These are phyloP conservation scores for Neofusicoccum laricinum DNA, from an alignment of 2,329 filamentous ascomycete species.

Conservation along the genomic window DNA sequence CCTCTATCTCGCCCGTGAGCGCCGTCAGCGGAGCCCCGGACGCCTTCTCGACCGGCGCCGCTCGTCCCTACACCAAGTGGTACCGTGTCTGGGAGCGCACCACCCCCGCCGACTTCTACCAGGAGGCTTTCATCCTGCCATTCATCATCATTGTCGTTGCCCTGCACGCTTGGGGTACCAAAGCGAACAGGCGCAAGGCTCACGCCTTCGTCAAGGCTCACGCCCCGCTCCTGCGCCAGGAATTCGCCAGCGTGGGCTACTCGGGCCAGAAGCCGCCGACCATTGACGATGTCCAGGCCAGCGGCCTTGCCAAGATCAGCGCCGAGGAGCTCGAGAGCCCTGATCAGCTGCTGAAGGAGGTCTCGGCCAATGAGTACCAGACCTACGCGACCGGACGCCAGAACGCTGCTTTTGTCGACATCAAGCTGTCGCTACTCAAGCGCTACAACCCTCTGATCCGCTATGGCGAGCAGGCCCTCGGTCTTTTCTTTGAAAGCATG, in stretches of 20 bases:
- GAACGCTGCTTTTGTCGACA: slow-evolving; percentile 87
- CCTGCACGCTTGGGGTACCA: slow-evolving; percentile 77
- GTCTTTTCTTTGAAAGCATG: slow-evolving; percentile 79
- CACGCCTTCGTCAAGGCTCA: slow-evolving; percentile 77
- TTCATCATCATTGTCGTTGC: slow-evolving; percentile 71
- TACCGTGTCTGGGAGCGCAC: slow-evolving; percentile 95
- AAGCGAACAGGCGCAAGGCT: slow-evolving; percentile 75
- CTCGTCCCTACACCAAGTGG: slow-evolving; percentile 83
- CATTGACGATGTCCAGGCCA: slow-evolving; percentile 46
- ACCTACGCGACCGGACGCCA: slow-evolving; percentile 88
- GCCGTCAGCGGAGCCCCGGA: slow-evolving; percentile 38
- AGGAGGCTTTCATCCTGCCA: slow-evolving; percentile 77
- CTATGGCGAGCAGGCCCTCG: slow-evolving; percentile 64
- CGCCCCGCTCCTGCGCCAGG: slow-evolving; percentile 66
- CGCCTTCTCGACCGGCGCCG: slow-evolving; percentile 45
- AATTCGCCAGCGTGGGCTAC: slow-evolving; percentile 88
- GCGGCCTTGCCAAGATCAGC: slow-evolving; percentile 37
- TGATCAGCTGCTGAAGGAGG: slow-evolving; percentile 73
- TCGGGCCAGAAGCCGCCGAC: slow-evolving; percentile 48
- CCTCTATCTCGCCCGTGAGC: slow-evolving; percentile 44
- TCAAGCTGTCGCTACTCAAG: slow-evolving; percentile 78
- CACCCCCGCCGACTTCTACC: slow-evolving; percentile 76
- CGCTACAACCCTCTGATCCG: slow-evolving; percentile 76
- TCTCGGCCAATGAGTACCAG: slow-evolving; percentile 79
- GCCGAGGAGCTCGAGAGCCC: slow-evolving; percentile 40